Evolutionary conservation across 768 basidiomycete genomes (phyloP).

Genomic region (Mycena capillaripes): DNA sequence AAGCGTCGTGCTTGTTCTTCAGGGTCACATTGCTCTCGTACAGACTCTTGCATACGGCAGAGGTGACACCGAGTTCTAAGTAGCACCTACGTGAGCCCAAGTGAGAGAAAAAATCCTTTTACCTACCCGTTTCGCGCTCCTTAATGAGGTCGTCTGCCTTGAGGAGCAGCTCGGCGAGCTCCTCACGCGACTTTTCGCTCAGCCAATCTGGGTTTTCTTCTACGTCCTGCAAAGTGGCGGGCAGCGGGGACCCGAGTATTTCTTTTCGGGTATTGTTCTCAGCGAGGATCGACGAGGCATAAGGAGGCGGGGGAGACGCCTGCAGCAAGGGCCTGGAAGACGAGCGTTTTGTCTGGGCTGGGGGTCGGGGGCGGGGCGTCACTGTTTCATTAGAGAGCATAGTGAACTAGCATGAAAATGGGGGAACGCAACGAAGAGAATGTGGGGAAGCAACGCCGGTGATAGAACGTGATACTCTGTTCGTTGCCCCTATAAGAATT

Average conservation of each 20-base stretch:
- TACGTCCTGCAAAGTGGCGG: conserved; percentile 43
- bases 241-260: conserved; percentile 43
- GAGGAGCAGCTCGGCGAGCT: conserved; percentile 76
- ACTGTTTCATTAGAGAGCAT: conserved; percentile 56
- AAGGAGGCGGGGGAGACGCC: conserved; percentile 56
- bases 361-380: conserved; percentile 79
- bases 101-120: background rate
- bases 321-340: conserved; percentile 46
- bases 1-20: conserved; percentile 78
- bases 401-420: conserved; percentile 13
- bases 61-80: conserved; percentile 78
- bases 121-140: conserved; percentile 81
- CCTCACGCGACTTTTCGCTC: conserved; percentile 78
- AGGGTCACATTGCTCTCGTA: conserved; percentile 78
- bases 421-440: background rate
- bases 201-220: conserved; percentile 54
- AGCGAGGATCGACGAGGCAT: conserved; percentile 59
- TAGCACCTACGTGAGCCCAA: background rate
- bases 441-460: background rate
- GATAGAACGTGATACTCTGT: too few species aligned
- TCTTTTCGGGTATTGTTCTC: conserved; percentile 34
- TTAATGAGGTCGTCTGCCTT: conserved; percentile 84
- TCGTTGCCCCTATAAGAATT: background rate
- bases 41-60: conserved; percentile 76
- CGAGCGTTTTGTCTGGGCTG: conserved; percentile 73